Conservation (phyloP, 768 basidiomycete species). For the Termitomyces sp. region DNA sequence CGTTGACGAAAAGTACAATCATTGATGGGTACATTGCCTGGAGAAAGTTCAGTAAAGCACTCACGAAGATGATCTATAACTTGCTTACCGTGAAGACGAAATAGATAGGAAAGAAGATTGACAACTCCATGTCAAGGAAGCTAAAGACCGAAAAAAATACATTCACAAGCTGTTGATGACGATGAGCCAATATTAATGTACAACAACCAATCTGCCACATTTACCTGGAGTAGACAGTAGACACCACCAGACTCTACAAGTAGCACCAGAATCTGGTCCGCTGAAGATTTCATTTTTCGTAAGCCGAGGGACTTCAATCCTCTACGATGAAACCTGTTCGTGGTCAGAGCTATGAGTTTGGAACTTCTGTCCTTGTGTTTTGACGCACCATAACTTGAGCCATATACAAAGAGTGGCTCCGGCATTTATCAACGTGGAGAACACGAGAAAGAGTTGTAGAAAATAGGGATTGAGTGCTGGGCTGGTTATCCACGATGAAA, state of each 20-base stretch:
- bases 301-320: not conserved
- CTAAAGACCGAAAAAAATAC: not conserved
- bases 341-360: not conserved
- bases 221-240: not conserved
- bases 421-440: not conserved
- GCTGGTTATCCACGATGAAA: no score
- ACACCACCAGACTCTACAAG: not conserved
- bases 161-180: not conserved
- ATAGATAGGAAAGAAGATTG: not conserved
- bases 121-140: not conserved
- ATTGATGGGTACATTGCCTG: not conserved
- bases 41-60: not conserved
- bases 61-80: not conserved
- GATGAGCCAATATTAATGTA: not conserved
- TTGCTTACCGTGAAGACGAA: not conserved
- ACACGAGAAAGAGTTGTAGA: not conserved
- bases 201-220: no score
- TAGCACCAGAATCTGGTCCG: not conserved
- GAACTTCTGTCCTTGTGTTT: not conserved
- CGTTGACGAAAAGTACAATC: not conserved
- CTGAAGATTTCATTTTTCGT: not conserved
- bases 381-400: not conserved
- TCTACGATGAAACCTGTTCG: not conserved
- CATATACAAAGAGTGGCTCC: conserved; percentile 1
- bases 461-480: not conserved